Evolutionary conservation across 352 stramenopile species (phyloP).

Genomic region (Elongisporangium senticosum): DNA sequence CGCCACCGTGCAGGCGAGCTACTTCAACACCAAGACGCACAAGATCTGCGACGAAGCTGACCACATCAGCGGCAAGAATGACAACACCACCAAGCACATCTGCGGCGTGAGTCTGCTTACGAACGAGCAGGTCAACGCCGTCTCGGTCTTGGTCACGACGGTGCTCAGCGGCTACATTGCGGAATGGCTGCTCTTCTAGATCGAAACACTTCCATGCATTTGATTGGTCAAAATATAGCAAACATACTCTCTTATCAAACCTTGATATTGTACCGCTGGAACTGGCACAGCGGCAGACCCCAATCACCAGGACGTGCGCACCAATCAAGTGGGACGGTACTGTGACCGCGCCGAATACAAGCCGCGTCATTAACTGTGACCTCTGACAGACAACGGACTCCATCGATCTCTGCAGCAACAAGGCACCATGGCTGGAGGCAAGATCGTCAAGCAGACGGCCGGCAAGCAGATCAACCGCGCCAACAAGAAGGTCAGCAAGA

Average conservation of each 20-base stretch:
- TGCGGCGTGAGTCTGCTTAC: slow-evolving; percentile 40
- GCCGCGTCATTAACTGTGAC: slow-evolving; percentile 3
- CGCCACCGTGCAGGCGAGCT: slow-evolving; percentile 74
- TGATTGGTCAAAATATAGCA: background rate
- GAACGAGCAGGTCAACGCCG: slow-evolving; percentile 74
- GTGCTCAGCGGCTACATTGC: slow-evolving; percentile 34
- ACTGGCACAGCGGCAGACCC: background rate
- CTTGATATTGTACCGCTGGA: background rate
- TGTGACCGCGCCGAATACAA: slow-evolving; percentile 1
- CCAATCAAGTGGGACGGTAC: slow-evolving; percentile 28
- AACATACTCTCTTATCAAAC: background rate
- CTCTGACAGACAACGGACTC: slow-evolving; percentile 4
- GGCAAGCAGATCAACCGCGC: slow-evolving; percentile 63
- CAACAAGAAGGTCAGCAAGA: slow-evolving; percentile 64
- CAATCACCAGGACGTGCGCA: slow-evolving; percentile 12
- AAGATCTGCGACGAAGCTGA: slow-evolving; percentile 37
- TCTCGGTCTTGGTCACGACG: slow-evolving; percentile 58
- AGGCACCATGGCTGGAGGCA: slow-evolving; percentile 52
- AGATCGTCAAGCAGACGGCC: slow-evolving; percentile 63
- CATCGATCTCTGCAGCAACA: background rate
- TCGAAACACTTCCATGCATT: background rate
- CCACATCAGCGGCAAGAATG: background rate
- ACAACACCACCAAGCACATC: slow-evolving; percentile 1
- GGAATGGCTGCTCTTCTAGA: slow-evolving; percentile 27
- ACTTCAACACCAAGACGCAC: slow-evolving; percentile 45